Evolutionary conservation across 2,329 filamentous ascomycete genomes (phyloP).

Genomic region (Penicillium thymicola): DNA sequence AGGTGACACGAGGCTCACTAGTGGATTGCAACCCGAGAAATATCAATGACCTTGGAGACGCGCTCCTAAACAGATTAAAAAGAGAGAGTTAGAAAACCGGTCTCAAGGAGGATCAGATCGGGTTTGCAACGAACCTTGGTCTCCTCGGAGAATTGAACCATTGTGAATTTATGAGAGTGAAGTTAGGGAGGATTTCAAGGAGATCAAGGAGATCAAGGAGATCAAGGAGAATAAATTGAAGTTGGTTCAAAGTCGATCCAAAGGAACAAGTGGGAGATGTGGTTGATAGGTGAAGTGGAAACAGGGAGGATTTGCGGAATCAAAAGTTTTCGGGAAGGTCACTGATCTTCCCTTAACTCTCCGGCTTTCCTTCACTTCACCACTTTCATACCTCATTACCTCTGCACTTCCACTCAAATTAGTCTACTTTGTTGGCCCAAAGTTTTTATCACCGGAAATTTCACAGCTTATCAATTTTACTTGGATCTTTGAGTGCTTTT

Average conservation of each 20-base stretch:
- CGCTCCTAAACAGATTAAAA: conserved; percentile 66
- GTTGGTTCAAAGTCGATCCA: not conserved
- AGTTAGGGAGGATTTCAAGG: too few species aligned
- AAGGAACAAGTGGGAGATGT: conserved; percentile 10
- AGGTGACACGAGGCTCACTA: conserved; percentile 63
- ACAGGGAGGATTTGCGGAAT: conserved; percentile 11
- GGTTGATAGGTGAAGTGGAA: conserved; percentile 15
- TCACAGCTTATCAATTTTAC: not conserved
- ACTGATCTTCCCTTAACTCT: conserved; percentile 19
- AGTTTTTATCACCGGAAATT: not conserved
- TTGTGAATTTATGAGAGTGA: conserved; percentile 26
- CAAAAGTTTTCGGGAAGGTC: conserved; percentile 34
- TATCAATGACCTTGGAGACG: conserved; percentile 93
- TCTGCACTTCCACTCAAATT: not conserved
- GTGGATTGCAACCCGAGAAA: conserved; percentile 90
- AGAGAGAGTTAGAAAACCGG: conserved; percentile 6
- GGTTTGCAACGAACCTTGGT: conserved; percentile 67
- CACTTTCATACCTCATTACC: not conserved
- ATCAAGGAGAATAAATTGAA: not conserved
- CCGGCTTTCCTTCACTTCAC: conserved; percentile 13
- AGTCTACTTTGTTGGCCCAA: not conserved
- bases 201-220: not conserved
- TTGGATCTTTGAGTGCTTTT: too few species aligned
- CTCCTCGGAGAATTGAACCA: conserved; percentile 81
- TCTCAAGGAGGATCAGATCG: not conserved